Conservation (phyloP, 2,329 filamentous ascomycete species). For the Arthrobotrys sphaeroides region DNA sequence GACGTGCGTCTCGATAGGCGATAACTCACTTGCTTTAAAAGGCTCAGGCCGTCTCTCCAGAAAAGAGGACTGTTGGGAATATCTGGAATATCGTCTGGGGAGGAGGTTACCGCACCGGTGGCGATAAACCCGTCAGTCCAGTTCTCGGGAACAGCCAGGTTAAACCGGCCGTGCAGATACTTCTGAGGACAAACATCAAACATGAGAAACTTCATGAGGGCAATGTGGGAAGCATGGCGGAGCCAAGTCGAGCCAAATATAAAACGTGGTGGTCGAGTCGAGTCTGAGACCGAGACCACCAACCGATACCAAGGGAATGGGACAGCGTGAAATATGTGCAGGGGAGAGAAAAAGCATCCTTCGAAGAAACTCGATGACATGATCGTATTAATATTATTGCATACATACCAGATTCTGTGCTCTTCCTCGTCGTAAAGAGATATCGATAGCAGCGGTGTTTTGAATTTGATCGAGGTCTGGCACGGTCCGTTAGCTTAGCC, state of each 20-base stretch:
- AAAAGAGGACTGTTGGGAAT: background rate
- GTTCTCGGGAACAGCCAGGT: slow-evolving; percentile 11
- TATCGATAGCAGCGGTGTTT: slow-evolving; percentile 9
- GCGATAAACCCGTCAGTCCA: background rate
- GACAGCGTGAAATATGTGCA: slow-evolving; percentile 27
- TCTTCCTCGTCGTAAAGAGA: background rate
- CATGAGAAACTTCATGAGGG: background rate
- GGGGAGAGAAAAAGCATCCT: slow-evolving; percentile 10
- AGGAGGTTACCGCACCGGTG: background rate
- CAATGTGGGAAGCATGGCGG: background rate
- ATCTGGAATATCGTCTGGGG: background rate
- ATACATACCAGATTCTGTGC: slow-evolving; percentile 20
- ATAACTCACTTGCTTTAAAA: slow-evolving; percentile 52
- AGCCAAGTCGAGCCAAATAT: slow-evolving; percentile 19
- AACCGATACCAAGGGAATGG: slow-evolving; percentile 45
- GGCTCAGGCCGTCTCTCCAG: slow-evolving; percentile 15
- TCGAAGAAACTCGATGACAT: background rate
- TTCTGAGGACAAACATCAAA: background rate
- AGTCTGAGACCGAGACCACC: slow-evolving; percentile 31
- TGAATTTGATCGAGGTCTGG: background rate
- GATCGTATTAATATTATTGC: background rate
- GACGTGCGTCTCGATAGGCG: slow-evolving; percentile 47
- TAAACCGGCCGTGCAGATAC: background rate
- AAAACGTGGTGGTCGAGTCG: slow-evolving; percentile 41
- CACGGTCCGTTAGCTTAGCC: slow-evolving; percentile 31